Percentiles rank a stretch among this genome's conserved stretches.
Evolutionary conservation across 78 protist genomes (phyloP).

Genomic region (Dictyostelium purpureum): DNA sequence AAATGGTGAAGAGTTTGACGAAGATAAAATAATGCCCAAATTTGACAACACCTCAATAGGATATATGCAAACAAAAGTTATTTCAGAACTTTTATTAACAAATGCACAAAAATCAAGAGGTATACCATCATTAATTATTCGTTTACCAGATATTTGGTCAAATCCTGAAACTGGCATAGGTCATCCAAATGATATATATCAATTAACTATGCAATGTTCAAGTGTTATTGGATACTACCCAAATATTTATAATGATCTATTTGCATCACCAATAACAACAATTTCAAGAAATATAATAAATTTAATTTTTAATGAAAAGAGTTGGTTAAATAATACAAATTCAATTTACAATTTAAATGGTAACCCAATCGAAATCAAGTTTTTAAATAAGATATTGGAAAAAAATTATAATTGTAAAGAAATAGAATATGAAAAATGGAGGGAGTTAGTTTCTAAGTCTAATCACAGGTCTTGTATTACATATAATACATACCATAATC

Average conservation of each 20-base stretch:
- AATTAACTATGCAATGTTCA: not conserved
- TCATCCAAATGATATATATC: not conserved
- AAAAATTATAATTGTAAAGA: not conserved
- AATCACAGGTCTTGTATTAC: not conserved
- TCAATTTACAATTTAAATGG: not conserved
- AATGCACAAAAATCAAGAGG: slow-evolving; percentile 3
- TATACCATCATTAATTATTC: not conserved
- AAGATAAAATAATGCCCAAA: not conserved
- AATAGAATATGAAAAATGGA: not conserved
- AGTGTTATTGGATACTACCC: not conserved
- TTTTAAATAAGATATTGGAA: not conserved
- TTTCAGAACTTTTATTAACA: not conserved
- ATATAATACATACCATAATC: not conserved
- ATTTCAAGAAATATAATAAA: too few species aligned
- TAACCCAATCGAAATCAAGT: not conserved
- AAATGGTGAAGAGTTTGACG: not conserved
- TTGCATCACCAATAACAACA: not conserved
- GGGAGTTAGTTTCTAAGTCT: not conserved
- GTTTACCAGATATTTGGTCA: not conserved
- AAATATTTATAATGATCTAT: not conserved
- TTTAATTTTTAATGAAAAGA: too few species aligned
- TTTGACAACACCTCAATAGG: not conserved
- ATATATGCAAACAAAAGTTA: slow-evolving; percentile 41
- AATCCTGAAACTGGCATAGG: not conserved
- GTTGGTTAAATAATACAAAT: not conserved